Base-by-base conservation (phyloP, 208 protist genomes). In the Leishmania aethiopica region DNA sequence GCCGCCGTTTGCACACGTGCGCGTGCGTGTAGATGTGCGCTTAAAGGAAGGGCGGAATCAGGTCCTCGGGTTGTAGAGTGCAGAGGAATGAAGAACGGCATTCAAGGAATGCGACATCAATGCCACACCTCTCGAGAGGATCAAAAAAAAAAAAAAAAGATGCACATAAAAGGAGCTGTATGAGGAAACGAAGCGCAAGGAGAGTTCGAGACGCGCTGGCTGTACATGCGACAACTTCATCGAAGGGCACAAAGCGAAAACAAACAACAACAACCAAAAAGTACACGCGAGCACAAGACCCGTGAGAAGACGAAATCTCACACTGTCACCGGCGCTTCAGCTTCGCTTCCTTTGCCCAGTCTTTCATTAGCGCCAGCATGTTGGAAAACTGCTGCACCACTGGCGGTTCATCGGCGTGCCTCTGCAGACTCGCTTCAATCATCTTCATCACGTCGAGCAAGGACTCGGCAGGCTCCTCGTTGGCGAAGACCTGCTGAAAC, bases 271-370 rank as follows among this genome's bases (percentile, higher is more conserved):
- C n/a, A 67, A 67, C 7, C 60, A 19, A 28, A 73, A 53, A 47
- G 45, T 49, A 49, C 32, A 32, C 13, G 49, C 49, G 49, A 17
- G 1, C 2, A 17, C 13, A 53, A 17, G 49, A 17, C 13, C 49
- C 1, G 49, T 53, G 49, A 53, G 42, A 35, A 35, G 1, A n/a
- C 42, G 40, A 73, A 49, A 49, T 28, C 22, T 0, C 42, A 4
- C 28, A 25, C 40, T 45, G 2, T 80, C 79, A 88, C 3, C 87
- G 89, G 40, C 91, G 83, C 80, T 94, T 95, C 49, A 96, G 62
- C 70, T 97, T 96, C 37, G 94, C 94, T n/a, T n/a, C n/a, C n/a
- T n/a, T n/a, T n/a, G n/a, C n/a, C n/a, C n/a, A n/a, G n/a, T n/a
- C n/a, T n/a, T n/a, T n/a, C n/a, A n/a, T n/a, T n/a, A n/a, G n/a